A percentile compares a stretch with the other conserved stretches of the same genome.
phyloP scores from a whole-genome alignment of 768 basidiomycete genomes.

The Lactifluus echinatus region DNA sequence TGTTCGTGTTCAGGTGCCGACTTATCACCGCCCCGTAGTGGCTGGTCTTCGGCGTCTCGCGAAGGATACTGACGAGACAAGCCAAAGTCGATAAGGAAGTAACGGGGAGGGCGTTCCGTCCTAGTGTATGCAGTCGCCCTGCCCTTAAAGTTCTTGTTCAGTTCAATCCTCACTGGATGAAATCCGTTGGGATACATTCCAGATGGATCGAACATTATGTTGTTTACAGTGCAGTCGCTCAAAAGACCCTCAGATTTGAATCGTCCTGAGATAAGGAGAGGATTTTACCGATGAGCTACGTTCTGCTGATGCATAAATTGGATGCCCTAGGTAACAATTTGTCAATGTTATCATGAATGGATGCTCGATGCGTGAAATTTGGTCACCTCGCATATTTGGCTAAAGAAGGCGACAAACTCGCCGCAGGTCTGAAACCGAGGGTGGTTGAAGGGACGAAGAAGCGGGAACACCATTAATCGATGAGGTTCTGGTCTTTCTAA shows the following conservation, averaged over 20 bases:
- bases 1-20: conserved; percentile 28
- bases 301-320: conserved; percentile 21
- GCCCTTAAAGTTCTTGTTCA: conserved; percentile 22
- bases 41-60: conserved; percentile 22
- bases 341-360: not conserved
- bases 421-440: conserved; percentile 30
- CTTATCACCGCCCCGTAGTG: conserved; percentile 36
- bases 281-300: conserved; percentile 28
- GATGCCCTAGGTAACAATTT: conserved; percentile 17
- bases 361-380: not conserved
- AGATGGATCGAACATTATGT: conserved; percentile 27
- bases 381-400: conserved; percentile 31
- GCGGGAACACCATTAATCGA: conserved; percentile 29
- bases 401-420: conserved; percentile 29
- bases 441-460: conserved; percentile 23
- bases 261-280: not conserved
- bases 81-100: conserved; percentile 26
- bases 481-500: conserved; percentile 9
- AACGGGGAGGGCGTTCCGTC: conserved; percentile 24
- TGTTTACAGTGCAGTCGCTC: conserved; percentile 17
- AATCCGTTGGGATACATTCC: conserved; percentile 25
- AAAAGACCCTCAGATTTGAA: not conserved
- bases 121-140: conserved; percentile 21
- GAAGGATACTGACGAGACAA: conserved; percentile 24
- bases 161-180: conserved; percentile 22